Conservation (phyloP, 2,329 filamentous ascomycete genomes). For the Alternaria conjuncta region DNA sequence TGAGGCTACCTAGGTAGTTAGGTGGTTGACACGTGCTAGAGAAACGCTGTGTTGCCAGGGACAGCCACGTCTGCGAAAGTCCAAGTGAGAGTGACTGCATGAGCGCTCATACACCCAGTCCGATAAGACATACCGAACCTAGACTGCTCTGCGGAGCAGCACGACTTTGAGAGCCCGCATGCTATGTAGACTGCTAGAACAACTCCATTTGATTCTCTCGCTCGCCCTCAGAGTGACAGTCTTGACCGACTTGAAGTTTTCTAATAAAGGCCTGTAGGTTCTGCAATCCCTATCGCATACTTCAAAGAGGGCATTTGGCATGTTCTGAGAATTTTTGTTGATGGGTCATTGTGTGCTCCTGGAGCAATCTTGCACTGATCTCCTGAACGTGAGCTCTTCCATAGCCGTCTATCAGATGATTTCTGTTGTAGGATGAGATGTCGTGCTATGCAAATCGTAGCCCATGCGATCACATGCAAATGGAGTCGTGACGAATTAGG, state of each 20-base stretch:
- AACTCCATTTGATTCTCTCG: rapidly evolving
- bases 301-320: background rate
- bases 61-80: background rate
- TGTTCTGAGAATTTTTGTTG: background rate
- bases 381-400: rapidly evolving
- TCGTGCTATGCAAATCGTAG: background rate
- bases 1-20: background rate
- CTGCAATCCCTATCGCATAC: background rate
- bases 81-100: background rate
- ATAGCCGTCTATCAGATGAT: background rate
- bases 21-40: background rate
- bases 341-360: background rate
- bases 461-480: conserved; percentile 4
- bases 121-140: no score
- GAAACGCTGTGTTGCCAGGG: background rate
- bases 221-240: background rate
- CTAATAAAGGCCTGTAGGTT: background rate
- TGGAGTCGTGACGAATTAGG: background rate
- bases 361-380: background rate
- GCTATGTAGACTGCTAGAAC: background rate
- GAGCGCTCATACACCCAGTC: background rate
- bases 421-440: background rate
- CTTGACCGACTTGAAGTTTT: no score
- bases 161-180: background rate
- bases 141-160: background rate